Evolutionary conservation across 2,329 filamentous ascomycete species (phyloP).

Genomic region (Pezicula radicicola): DNA sequence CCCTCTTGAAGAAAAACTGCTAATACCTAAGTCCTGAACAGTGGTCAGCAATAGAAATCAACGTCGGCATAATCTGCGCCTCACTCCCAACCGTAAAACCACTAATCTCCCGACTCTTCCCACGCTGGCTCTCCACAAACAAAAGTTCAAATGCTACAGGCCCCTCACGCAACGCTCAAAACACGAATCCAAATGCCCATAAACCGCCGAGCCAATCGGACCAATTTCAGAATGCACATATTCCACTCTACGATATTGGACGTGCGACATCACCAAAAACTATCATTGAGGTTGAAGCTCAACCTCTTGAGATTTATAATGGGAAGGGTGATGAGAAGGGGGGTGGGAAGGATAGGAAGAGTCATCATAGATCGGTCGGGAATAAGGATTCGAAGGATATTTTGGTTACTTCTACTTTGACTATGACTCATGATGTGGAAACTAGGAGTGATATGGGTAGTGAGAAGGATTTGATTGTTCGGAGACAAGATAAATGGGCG

Average conservation of each 20-base stretch:
- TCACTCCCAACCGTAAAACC: slow-evolving; percentile 48
- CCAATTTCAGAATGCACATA: neutral
- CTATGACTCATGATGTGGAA: slow-evolving; percentile 9
- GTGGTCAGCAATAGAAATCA: slow-evolving; percentile 47
- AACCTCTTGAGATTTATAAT: too few relatives aligned
- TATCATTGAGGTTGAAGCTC: neutral
- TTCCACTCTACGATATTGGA: neutral
- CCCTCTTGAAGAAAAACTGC: too few relatives aligned
- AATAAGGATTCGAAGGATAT: slow-evolving; percentile 1
- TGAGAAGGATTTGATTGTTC: slow-evolving; percentile 9
- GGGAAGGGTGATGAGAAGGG: neutral
- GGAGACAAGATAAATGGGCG: neutral
- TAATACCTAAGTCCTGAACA: too few relatives aligned
- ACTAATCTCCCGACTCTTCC: slow-evolving; percentile 30
- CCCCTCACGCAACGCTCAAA: neutral
- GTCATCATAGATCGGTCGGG: neutral
- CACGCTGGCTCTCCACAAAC: slow-evolving; percentile 4
- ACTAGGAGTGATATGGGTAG: slow-evolving; percentile 8
- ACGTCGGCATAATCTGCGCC: slow-evolving; percentile 45
- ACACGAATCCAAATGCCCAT: neutral
- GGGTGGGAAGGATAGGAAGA: neutral
- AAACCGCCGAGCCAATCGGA: neutral
- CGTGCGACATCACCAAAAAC: neutral
- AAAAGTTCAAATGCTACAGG: neutral
- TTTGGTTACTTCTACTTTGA: slow-evolving; percentile 4